phyloP scores from a whole-genome alignment of 2,329 filamentous ascomycete species.

The Ophiosphaerella herpotricha region DNA sequence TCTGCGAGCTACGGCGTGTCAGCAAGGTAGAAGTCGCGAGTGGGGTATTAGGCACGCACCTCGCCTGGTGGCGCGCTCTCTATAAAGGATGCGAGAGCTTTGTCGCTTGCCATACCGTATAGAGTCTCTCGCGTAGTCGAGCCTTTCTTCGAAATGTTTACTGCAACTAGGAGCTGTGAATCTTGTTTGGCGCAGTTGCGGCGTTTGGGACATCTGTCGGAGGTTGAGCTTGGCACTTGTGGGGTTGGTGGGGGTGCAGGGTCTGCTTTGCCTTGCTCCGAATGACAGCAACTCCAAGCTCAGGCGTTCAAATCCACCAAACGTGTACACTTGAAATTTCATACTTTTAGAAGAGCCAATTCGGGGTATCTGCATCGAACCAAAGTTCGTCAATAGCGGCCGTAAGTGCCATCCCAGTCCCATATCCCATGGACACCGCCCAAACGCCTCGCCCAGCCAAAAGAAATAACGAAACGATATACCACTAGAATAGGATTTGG shows the following conservation, averaged over 20 bases:
- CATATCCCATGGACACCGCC: not conserved
- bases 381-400: no score
- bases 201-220: no score
- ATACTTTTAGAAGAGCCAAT: no score
- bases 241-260: no score
- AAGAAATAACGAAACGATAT: not conserved
- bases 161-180: constrained; percentile 8
- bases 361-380: no score
- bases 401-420: no score
- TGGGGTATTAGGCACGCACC: constrained; percentile 59
- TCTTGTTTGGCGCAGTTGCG: not conserved
- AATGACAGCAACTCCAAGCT: not conserved
- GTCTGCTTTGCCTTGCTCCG: not conserved
- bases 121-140: not conserved
- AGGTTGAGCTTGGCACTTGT: no score
- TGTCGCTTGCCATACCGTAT: constrained; percentile 41
- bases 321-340: not conserved
- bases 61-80: constrained; percentile 95
- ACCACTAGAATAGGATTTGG: constrained; percentile 1
- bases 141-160: constrained; percentile 1
- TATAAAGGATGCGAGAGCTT: constrained; percentile 73
- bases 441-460: constrained; percentile 33
- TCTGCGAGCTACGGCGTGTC: constrained; percentile 70
- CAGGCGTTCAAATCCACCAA: no score
- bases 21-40: constrained; percentile 14